A percentile compares a stretch with the other conserved stretches of the same genome.
Conservation (phyloP, 2,329 filamentous ascomycete species). For the Endoconidiophora laricicola region DNA sequence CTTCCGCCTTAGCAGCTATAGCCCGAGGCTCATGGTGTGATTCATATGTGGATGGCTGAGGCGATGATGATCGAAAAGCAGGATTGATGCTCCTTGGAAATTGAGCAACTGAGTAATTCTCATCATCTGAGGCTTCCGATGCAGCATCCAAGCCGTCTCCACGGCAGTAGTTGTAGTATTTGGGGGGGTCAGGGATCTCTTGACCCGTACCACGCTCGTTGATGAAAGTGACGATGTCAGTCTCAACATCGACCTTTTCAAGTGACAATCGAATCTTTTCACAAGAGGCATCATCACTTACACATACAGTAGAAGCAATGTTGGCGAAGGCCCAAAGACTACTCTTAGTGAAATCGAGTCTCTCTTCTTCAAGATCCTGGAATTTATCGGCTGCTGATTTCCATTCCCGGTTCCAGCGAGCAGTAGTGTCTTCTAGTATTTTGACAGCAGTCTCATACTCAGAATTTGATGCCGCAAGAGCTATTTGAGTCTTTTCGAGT, state of each 20-base stretch:
- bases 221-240: constrained; percentile 83
- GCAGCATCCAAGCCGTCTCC: constrained; percentile 67
- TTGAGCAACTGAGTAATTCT: constrained; percentile 84
- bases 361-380: constrained; percentile 93
- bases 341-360: constrained; percentile 92
- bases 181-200: constrained; percentile 91
- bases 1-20: constrained; percentile 37
- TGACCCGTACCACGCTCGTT: constrained; percentile 78
- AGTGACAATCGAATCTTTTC: constrained; percentile 89
- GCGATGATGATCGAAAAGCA: constrained; percentile 86
- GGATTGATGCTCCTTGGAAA: constrained; percentile 93
- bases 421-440: constrained; percentile 83
- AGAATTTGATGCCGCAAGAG: constrained; percentile 72
- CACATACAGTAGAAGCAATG: constrained; percentile 89
- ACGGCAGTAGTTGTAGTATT: constrained; percentile 96
- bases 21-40: constrained; percentile 77
- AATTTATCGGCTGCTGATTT: constrained; percentile 97
- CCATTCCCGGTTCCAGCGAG: constrained; percentile 95
- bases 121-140: constrained; percentile 74
- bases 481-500: constrained; percentile 95
- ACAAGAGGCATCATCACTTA: constrained; percentile 90
- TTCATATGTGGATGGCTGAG: constrained; percentile 81
- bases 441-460: constrained; percentile 93
- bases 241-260: constrained; percentile 92
- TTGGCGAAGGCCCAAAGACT: constrained; percentile 98